phyloP scores from a whole-genome alignment of 2,329 filamentous ascomycete species.

The Talaromyces sp. region DNA sequence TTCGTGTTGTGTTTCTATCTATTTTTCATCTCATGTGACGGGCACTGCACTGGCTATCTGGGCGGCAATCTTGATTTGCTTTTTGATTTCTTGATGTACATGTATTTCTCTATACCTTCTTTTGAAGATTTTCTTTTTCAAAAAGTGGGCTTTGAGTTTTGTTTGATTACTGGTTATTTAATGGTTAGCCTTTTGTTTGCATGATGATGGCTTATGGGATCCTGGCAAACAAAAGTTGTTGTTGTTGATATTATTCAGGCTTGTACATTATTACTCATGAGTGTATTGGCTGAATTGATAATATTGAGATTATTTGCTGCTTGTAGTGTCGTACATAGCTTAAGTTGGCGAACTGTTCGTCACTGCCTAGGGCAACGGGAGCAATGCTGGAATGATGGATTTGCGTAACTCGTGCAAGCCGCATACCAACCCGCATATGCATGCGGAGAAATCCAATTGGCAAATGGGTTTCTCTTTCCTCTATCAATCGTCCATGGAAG shows the following conservation, averaged over 20 bases:
- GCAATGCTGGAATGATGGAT: constrained; percentile 4
- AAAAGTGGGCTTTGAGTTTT: neutral
- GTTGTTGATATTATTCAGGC: neutral
- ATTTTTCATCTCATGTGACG: neutral
- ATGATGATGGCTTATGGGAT: constrained; percentile 11
- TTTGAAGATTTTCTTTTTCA: constrained; percentile 1
- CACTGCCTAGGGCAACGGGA: neutral
- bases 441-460: neutral
- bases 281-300: constrained; percentile 4
- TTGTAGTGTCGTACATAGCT: neutral
- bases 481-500: neutral
- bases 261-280: neutral
- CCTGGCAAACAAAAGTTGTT: constrained; percentile 1
- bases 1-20: constrained; percentile 14
- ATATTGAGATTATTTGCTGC: neutral
- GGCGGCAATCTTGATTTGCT: neutral
- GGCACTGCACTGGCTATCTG: neutral
- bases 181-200: neutral
- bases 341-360: neutral
- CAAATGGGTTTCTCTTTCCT: no score
- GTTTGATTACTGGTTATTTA: neutral
- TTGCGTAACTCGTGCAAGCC: neutral
- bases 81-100: constrained; percentile 4
- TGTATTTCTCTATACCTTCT: neutral
- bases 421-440: neutral